Conservation (phyloP, 1,284 basidiomycete species). For the Cerrena zonata region DNA sequence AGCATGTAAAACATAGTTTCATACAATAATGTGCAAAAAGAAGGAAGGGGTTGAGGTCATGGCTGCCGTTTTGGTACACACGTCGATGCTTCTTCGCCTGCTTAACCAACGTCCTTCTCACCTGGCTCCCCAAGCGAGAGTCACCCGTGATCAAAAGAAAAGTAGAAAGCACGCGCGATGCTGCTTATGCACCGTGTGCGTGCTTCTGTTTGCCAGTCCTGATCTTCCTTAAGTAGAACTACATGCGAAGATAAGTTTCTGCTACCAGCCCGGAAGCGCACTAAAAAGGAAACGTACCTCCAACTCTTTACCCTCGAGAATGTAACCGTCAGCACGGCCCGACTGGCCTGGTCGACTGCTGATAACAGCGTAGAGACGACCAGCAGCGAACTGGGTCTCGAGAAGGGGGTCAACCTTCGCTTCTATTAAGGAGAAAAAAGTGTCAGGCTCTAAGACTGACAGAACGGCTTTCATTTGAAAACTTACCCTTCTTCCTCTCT, state of each 20-base stretch:
- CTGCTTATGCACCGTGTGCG: constrained; percentile 46
- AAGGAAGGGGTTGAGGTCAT: constrained; percentile 17
- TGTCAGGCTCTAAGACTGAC: constrained; percentile 8
- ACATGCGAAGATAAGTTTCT: constrained; percentile 16
- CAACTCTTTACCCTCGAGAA: constrained; percentile 94
- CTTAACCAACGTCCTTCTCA: constrained; percentile 14
- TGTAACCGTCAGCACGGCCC: constrained; percentile 89
- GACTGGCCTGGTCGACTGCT: constrained; percentile 91
- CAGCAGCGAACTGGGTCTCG: constrained; percentile 81
- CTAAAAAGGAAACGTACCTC: constrained; percentile 53
- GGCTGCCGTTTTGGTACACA: constrained; percentile 22
- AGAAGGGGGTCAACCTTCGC: constrained; percentile 86
- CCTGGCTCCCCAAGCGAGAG: constrained; percentile 16
- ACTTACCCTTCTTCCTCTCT: constrained; percentile 80
- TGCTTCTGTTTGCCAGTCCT: constrained; percentile 92
- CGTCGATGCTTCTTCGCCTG: constrained; percentile 14
- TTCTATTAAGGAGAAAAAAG: constrained; percentile 38
- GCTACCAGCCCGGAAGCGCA: constrained; percentile 5
- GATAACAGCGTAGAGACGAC: constrained; percentile 84
- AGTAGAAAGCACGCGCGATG: constrained; percentile 7
- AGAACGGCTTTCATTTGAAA: constrained; percentile 1
- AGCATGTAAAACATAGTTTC: constrained; percentile 24
- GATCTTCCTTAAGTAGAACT: constrained; percentile 93
- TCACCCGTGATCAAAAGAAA: constrained; percentile 12
- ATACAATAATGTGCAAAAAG: constrained; percentile 22